Percentiles rank a stretch among this genome's conserved stretches.
Evolutionary conservation across 352 stramenopile genomes (phyloP).

Genomic region (Phytophthora pluvialis): DNA sequence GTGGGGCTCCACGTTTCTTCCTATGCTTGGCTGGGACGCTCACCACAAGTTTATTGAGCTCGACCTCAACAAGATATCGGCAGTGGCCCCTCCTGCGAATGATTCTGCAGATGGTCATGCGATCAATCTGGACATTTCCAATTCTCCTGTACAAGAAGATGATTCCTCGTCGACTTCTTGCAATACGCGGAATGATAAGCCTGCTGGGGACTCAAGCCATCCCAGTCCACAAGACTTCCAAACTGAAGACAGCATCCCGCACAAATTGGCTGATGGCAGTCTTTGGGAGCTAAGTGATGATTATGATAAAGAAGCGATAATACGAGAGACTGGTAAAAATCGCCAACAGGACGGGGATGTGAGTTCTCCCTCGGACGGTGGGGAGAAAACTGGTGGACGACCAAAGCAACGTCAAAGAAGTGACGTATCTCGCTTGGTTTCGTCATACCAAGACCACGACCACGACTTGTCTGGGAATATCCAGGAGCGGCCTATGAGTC

Average conservation of each 20-base stretch:
- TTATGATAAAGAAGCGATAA: conserved; percentile 4
- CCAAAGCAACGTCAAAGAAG: conserved; percentile 4
- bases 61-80: conserved; percentile 56
- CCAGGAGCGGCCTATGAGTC: conserved; percentile 44
- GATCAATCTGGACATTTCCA: conserved; percentile 4
- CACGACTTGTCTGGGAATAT: conserved; percentile 18
- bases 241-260: conserved; percentile 3
- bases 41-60: conserved; percentile 41
- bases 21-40: conserved; percentile 49
- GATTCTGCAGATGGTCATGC: not conserved
- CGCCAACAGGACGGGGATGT: conserved; percentile 21
- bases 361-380: conserved; percentile 22
- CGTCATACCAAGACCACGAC: conserved; percentile 18
- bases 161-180: not conserved
- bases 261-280: conserved; percentile 14
- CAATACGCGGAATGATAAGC: not conserved
- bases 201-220: not conserved
- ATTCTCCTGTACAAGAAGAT: conserved; percentile 2
- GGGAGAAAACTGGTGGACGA: conserved; percentile 2
- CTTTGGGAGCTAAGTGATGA: conserved; percentile 11
- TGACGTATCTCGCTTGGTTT: not conserved
- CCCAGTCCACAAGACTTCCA: not conserved
- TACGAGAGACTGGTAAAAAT: conserved; percentile 6
- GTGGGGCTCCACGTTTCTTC: conserved; percentile 51
- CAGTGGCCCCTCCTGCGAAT: conserved; percentile 25